phyloP scores from a whole-genome alignment of 805 yeast genomes.

The Lachancea waltii region DNA sequence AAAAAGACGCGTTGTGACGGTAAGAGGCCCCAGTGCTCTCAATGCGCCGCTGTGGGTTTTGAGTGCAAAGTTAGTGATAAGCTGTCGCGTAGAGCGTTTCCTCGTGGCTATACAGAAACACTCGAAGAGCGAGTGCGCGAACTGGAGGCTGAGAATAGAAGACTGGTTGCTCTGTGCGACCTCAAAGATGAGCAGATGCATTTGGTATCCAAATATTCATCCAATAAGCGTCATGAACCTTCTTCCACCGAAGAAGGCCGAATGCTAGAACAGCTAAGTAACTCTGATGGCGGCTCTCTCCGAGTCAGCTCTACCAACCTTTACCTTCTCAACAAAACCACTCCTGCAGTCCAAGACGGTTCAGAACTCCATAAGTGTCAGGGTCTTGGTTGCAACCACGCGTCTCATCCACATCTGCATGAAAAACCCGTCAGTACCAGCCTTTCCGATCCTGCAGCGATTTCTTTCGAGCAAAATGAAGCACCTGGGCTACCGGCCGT shows the following conservation, averaged over 20 bases:
- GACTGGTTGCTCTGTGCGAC: slow-evolving; percentile 45
- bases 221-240: slow-evolving; percentile 11
- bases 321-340: slow-evolving; percentile 27
- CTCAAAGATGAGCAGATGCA: slow-evolving; percentile 28
- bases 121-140: slow-evolving; percentile 84
- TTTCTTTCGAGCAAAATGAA: slow-evolving; percentile 55
- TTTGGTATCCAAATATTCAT: slow-evolving; percentile 18
- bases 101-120: slow-evolving; percentile 88
- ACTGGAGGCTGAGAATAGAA: slow-evolving; percentile 72
- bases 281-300: slow-evolving; percentile 20
- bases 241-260: slow-evolving; percentile 16
- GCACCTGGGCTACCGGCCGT: slow-evolving; percentile 76
- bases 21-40: slow-evolving; percentile 65
- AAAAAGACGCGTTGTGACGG: slow-evolving; percentile 48
- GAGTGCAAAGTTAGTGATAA: slow-evolving; percentile 86
- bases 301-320: slow-evolving; percentile 33
- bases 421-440: slow-evolving; percentile 26
- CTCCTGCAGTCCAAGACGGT: slow-evolving; percentile 5
- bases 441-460: slow-evolving; percentile 26
- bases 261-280: slow-evolving; percentile 18
- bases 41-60: slow-evolving; percentile 77
- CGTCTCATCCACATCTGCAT: slow-evolving; percentile 15
- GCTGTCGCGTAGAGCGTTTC: slow-evolving; percentile 78
- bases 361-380: slow-evolving; percentile 2
- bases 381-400: slow-evolving; percentile 7